phyloP scores from a whole-genome alignment of 2,329 filamentous ascomycete species.

The Claviceps digitariae region DNA sequence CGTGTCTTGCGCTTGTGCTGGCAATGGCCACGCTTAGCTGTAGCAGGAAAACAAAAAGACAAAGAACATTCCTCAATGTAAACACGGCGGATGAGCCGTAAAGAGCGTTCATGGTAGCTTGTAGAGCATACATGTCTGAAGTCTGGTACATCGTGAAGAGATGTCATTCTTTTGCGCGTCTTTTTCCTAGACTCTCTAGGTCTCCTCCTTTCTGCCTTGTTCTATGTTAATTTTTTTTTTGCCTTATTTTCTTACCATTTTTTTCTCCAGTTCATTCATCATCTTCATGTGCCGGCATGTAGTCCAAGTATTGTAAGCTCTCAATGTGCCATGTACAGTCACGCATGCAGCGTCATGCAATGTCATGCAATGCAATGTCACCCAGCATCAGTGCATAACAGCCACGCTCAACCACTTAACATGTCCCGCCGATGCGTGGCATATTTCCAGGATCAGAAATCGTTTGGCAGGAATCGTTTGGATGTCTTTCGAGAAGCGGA shows the following conservation, averaged over 20 bases:
- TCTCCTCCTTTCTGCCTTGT: background rate
- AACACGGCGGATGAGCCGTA: no score
- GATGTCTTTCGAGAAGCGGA: no score
- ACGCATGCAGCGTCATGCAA: background rate
- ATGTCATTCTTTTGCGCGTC: background rate
- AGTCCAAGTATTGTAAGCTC: background rate
- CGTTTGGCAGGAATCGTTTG: no score
- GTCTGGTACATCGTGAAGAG: background rate
- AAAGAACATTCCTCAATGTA: background rate
- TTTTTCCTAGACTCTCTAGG: background rate
- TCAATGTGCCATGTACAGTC: background rate
- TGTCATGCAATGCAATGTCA: background rate
- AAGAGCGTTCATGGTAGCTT: background rate
- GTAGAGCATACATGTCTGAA: background rate
- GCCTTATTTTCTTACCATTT: background rate
- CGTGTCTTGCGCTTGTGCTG: background rate
- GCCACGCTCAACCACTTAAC: background rate
- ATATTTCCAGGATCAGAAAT: background rate
- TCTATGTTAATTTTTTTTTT: background rate
- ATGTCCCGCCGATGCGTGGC: background rate
- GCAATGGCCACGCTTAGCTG: background rate
- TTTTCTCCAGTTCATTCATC: background rate
- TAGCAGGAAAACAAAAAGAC: background rate
- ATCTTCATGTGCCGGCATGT: background rate
- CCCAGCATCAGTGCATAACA: background rate